Conservation (phyloP, 1,284 basidiomycete species). For the Volvariella volvacea region DNA sequence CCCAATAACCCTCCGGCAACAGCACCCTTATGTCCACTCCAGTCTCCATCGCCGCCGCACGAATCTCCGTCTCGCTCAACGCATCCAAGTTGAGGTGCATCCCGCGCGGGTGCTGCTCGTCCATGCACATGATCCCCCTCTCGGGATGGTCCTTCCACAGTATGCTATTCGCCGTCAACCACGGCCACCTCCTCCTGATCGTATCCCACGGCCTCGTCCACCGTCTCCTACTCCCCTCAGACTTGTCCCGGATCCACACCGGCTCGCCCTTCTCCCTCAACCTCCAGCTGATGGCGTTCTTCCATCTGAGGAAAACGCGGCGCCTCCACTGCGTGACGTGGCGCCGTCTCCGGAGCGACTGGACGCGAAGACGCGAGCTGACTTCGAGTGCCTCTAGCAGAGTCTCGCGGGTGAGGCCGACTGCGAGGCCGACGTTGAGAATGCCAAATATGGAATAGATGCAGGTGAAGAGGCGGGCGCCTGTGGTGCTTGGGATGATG, state of each 20-base stretch:
- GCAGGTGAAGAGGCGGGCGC: constrained; percentile 50
- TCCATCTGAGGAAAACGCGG: constrained; percentile 46
- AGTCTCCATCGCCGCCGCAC: constrained; percentile 50
- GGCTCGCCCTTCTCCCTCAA: constrained; percentile 37
- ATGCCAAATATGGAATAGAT: constrained; percentile 57
- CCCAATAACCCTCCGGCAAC: no score
- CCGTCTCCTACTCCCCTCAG: no score
- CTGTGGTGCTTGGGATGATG: constrained; percentile 45
- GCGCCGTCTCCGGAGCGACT: constrained; percentile 31
- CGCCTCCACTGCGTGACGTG: constrained; percentile 20
- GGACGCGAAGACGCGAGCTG: constrained; percentile 49
- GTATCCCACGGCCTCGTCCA: constrained; percentile 1
- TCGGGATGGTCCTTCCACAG: constrained; percentile 10
- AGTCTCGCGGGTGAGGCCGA: constrained; percentile 63
- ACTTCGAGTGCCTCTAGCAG: constrained; percentile 65
- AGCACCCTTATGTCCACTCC: no score
- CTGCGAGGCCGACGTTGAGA: constrained; percentile 55
- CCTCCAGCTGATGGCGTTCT: constrained; percentile 50
- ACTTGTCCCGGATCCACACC: no score
- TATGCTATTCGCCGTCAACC: constrained; percentile 9
- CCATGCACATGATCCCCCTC: no score
- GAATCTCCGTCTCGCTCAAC: constrained; percentile 42
- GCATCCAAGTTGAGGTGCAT: constrained; percentile 56
- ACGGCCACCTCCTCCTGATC: no score
- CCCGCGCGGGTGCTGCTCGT: constrained; percentile 23